These are phyloP conservation scores for Dacryopinax spathularia DNA, from an alignment of 768 basidiomycete genomes.

Conservation along the genomic window DNA sequence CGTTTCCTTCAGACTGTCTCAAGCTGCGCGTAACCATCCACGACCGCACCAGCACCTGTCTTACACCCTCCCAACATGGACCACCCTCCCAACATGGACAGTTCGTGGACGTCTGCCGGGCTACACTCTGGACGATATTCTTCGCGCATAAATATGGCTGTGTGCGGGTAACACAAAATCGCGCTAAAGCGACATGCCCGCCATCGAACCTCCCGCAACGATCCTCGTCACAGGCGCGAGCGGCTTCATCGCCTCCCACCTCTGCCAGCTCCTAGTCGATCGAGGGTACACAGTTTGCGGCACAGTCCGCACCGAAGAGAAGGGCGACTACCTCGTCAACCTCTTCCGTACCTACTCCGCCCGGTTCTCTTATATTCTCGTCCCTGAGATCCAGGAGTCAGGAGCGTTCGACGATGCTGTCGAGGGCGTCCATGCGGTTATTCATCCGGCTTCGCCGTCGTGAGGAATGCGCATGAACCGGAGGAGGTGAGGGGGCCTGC, in stretches of 20 bases:
- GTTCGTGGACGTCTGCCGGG: too few species aligned
- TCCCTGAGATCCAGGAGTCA: neutral
- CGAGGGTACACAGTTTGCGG: neutral
- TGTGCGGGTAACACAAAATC: too few species aligned
- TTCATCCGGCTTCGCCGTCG: conserved; percentile 5
- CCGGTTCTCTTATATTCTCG: conserved; percentile 5
- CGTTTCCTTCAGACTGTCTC: too few species aligned
- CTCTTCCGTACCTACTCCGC: neutral
- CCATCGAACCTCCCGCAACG: conserved; percentile 5
- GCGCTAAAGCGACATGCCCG: too few species aligned
- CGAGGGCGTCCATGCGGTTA: neutral
- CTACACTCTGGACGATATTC: too few species aligned
- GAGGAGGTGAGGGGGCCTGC: conserved; percentile 5
- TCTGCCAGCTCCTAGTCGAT: neutral
- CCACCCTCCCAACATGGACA: too few species aligned
- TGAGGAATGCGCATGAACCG: neutral
- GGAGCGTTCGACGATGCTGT: neutral
- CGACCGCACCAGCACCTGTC: too few species aligned
- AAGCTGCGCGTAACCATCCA: too few species aligned
- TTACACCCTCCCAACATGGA: too few species aligned
- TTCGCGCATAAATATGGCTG: too few species aligned
- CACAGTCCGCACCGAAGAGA: conserved; percentile 8
- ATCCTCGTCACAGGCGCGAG: conserved; percentile 13
- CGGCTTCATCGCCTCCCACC: conserved; percentile 7
- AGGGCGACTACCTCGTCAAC: conserved; percentile 4